Base-by-base conservation (phyloP, 106 monocot genomes). In the Acorus calamus region DNA sequence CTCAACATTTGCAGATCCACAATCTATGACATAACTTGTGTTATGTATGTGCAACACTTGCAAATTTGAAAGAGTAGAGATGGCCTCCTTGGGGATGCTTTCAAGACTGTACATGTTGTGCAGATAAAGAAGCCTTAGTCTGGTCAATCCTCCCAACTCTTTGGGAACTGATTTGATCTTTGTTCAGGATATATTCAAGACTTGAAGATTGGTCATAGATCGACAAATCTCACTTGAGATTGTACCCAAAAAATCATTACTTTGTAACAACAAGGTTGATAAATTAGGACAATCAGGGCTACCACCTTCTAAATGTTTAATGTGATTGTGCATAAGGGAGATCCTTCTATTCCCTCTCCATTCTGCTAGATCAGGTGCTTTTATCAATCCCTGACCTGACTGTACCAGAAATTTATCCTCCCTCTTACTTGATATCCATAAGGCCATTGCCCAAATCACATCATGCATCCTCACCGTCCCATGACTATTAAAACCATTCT, bases 381-480 rank as follows among this genome's bases (percentile, higher is more conserved):
- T 51, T 13, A 41, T 42, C 46, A 14, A 5, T 8, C 53, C 60
- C 8, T 3, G 11, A 2, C 28, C 50, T 46, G 66, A 60, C 55
- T 46, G 43, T 41, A 74, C 53, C 6, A 67, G 7, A 66, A 66
- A 74, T 6, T 67, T 74, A 11, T 66, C 50, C 41, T 49, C 44
- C 0, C 49, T 56, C 41, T 13, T 42, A 44, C 66, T 42, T 28
- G 28, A 28, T 28, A 71, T 72, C 72, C 73, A 67, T 4, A 79
- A 56, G 2, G 72, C 67, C 43, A 79, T 59, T 3, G 69, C 73
- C 7, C 64, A 42, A n/a, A 74, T 53, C 3, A 74, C 64, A 59
- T 74, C 74, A 55, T 79, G 79, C 73, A 79, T 69, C 44, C 55
- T 68, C 4, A 79, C 73, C 47, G 62, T 8, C 4, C 11, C 14